Evolutionary conservation across 352 stramenopile species (phyloP).

Genomic region (Phytophthora agathidicida): DNA sequence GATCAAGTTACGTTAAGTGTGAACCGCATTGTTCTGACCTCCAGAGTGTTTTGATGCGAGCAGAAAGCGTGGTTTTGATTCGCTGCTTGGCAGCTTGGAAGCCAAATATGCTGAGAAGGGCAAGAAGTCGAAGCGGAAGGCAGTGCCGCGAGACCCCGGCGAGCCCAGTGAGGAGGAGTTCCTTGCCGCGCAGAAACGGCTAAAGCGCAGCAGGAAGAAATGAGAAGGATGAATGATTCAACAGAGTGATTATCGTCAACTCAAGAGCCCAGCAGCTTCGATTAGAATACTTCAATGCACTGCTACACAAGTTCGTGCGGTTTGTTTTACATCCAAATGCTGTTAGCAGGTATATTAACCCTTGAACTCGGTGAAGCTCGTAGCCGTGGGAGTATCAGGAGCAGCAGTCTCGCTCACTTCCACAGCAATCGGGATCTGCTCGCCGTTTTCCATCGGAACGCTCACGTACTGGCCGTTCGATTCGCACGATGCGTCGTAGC

Average conservation of each 20-base stretch:
- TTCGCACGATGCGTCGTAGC: conserved; percentile 22
- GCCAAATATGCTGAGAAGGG: conserved; percentile 61
- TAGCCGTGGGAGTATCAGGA: conserved; percentile 30
- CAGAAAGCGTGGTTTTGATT: conserved; percentile 65
- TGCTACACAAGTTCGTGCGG: conserved; percentile 1
- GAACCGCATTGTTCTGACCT: conserved; percentile 4
- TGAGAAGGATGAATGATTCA: conserved; percentile 1
- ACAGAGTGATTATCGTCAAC: conserved; percentile 12
- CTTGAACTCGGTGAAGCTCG: conserved; percentile 30
- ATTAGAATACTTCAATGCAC: conserved; percentile 17
- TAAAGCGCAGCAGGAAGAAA: conserved; percentile 52
- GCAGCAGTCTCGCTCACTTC: conserved; percentile 31
- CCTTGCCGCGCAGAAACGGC: conserved; percentile 51
- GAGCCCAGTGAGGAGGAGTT: conserved; percentile 77
- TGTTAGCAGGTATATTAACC: too few species aligned
- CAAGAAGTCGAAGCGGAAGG: conserved; percentile 51
- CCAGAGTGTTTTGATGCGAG: conserved; percentile 9
- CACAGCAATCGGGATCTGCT: conserved; percentile 28
- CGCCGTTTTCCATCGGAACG: conserved; percentile 25
- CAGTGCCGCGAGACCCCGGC: not conserved
- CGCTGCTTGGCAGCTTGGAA: conserved; percentile 64
- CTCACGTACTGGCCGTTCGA: conserved; percentile 23
- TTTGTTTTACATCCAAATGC: not conserved
- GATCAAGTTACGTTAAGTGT: not conserved
- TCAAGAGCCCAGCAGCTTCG: conserved; percentile 13